Evolutionary conservation across 371 early-diverging fungal species (phyloP), one percentile per base, ranked within the genome.

Genomic region (Mucor ambiguus): DNA sequence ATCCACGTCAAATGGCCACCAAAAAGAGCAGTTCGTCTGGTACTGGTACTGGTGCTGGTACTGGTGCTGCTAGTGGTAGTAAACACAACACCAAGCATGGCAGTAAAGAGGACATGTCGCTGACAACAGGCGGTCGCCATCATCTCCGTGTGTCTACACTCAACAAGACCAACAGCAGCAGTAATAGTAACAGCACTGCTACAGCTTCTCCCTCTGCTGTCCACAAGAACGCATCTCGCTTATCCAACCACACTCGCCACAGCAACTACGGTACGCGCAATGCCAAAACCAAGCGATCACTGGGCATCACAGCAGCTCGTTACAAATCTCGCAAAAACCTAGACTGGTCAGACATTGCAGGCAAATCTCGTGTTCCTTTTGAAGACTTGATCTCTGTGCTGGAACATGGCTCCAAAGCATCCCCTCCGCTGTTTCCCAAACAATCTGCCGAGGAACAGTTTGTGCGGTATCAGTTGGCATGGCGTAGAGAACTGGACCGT

Each of bases 361-460:
- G 84, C 41, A 77, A 84, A 67, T 74, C 76, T 8, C 77, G 80
- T 26, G 78, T 87, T 4, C 79, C 88, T 0, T 70, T 92, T 64
- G 90, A 92, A 64, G 81, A 79, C 32, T 73, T 93, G 7, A 68
- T 93, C 16, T 68, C 79, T 12, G 81, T 87, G 0, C 69, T 92
- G 55, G 93, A 93, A 55, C 85, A 84, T 37, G 83, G 81, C 4
- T 87, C 89, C 11, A 86, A 90, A 62, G 72, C 84, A 1, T 64
- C 80, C 2, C 88, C 90, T 11, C 92, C 93, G 18, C 64, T 88
- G 43, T 96, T 96, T 65, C 83, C 91, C 14, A 92, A 91, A 60
- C 78, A 85, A 14, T 75, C 89, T 9, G 83, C 87, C 3, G 97
- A 97, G 73, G 95, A 95, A 55, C 87, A 87, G 33, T 96, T 87